phyloP scores from a whole-genome alignment of 192 early-diverging fungal species.

The Dimargaris xerosporica region DNA sequence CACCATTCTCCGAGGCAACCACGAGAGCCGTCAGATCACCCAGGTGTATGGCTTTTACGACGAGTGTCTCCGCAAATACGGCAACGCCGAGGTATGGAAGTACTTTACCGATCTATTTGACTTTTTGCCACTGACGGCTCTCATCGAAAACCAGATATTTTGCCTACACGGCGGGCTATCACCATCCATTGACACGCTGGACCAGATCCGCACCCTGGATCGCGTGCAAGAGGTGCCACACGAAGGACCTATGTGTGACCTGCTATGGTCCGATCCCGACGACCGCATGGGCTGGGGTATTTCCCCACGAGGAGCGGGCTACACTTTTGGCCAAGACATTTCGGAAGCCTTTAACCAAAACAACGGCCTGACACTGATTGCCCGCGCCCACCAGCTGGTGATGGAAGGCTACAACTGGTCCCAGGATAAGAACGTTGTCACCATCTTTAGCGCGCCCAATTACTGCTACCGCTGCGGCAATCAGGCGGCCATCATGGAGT shows the following conservation, averaged over 20 bases:
- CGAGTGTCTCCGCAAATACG: conserved; percentile 97
- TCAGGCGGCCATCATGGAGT: conserved; percentile 99
- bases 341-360: conserved; percentile 82
- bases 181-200: conserved; percentile 87
- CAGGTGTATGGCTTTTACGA: conserved; percentile 99
- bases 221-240: conserved; percentile 86
- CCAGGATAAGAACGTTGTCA: conserved; percentile 96
- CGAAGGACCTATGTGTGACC: conserved; percentile 76
- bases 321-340: conserved; percentile 81
- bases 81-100: conserved; percentile 96
- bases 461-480: conserved; percentile 99
- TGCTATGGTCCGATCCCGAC: conserved; percentile 81
- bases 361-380: conserved; percentile 93
- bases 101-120: conserved; percentile 96
- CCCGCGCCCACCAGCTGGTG: conserved; percentile 84
- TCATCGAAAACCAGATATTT: conserved; percentile 96
- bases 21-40: conserved; percentile 97
- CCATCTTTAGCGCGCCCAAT: conserved; percentile 98
- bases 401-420: conserved; percentile 99
- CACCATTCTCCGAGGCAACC: conserved; percentile 95
- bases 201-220: conserved; percentile 91
- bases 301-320: conserved; percentile 72
- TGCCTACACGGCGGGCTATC: conserved; percentile 97
- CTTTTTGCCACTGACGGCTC: conserved; percentile 85
- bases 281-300: conserved; percentile 79